phyloP scores from a whole-genome alignment of 2,329 filamentous ascomycete species.

The Lachnellula suecica region DNA sequence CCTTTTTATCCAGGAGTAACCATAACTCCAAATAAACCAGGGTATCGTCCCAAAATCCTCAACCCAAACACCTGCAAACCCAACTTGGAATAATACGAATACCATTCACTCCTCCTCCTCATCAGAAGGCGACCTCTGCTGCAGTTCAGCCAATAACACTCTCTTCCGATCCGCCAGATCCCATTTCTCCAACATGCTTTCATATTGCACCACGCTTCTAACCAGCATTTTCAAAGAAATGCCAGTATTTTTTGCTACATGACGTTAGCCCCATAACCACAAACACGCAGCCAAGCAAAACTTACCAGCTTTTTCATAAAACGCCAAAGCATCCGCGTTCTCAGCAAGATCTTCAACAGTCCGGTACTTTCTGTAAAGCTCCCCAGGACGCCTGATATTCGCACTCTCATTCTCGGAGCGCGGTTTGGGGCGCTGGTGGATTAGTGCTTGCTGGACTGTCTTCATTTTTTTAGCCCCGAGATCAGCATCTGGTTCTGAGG shows the following conservation, averaged over 20 bases:
- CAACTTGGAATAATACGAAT: neutral
- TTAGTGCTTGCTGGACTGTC: conserved; percentile 24
- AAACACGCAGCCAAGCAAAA: conserved; percentile 14
- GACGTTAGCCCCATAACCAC: neutral
- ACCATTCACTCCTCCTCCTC: neutral
- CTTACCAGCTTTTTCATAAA: conserved; percentile 44
- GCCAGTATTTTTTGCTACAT: conserved; percentile 27
- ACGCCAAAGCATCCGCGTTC: conserved; percentile 37
- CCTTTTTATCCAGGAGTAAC: neutral
- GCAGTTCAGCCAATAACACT: neutral
- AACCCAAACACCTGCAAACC: neutral
- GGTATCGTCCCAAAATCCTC: neutral
- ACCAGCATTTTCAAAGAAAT: conserved; percentile 26
- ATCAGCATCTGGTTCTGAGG: conserved; percentile 27
- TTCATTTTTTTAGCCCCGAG: conserved; percentile 21
- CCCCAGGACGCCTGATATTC: conserved; percentile 32
- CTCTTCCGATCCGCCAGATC: conserved; percentile 23
- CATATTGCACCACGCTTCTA: conserved; percentile 27
- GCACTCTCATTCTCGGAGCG: conserved; percentile 13
- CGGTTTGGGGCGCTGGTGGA: conserved; percentile 27
- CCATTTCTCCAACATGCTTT: conserved; percentile 30
- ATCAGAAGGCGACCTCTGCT: neutral
- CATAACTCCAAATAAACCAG: neutral
- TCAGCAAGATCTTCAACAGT: conserved; percentile 42
- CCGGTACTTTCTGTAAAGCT: conserved; percentile 37